Base-by-base conservation (phyloP, 2,329 filamentous ascomycete genomes). In the Sporothrix humicola region DNA sequence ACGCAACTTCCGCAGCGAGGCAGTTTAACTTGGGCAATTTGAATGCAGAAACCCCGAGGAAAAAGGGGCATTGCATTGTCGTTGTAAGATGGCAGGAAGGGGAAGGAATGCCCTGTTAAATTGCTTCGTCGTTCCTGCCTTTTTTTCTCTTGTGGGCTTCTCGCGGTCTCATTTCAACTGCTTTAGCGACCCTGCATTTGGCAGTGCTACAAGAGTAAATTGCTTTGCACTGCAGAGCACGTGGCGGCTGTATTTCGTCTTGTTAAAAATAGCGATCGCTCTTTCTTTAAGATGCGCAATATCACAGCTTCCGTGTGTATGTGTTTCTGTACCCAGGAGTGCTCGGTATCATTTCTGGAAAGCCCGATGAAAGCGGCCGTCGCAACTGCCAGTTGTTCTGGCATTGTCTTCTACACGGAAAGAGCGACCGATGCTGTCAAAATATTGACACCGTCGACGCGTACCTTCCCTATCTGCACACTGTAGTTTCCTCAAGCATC, bases 171-270 rank as follows among this genome's bases (percentile, higher is more conserved):
- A 56, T 69, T 52, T 68, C 65, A n/a, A 44, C 12, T 44, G 37
- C 68, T 48, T 70, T 58, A 59, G 66, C 66, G 66, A 69, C 17
- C 50, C 31, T 70, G 52, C 68, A 70, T 44, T 44, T 44, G 31
- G 23, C 17, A 13, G 59, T 42, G 44, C 59, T 23, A 42, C 31
- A 61, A 5, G 23, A 23, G 63, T 65, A 48, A 8, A 48, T 66
- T 26, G 42, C n/a, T 48, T 68, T 52, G n/a, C n/a, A 70, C 31
- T 10, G n/a, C 52, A 48, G 66, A 17, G 50, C 66, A 69, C 50
- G 66, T 69, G 66, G 66, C 48, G 26, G 31, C 48, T 54, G 66
- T 56, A 42, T 56, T 37, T 44, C 10, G 31, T 37, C 65, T 12
- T 20, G 63, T 31, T 68, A 37, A 52, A 52, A 68, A 52, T 52